Percentiles rank a stretch among this genome's conserved stretches.
phyloP scores from a whole-genome alignment of 202 grass and related monocot species.

The Elaeis oleifera region DNA sequence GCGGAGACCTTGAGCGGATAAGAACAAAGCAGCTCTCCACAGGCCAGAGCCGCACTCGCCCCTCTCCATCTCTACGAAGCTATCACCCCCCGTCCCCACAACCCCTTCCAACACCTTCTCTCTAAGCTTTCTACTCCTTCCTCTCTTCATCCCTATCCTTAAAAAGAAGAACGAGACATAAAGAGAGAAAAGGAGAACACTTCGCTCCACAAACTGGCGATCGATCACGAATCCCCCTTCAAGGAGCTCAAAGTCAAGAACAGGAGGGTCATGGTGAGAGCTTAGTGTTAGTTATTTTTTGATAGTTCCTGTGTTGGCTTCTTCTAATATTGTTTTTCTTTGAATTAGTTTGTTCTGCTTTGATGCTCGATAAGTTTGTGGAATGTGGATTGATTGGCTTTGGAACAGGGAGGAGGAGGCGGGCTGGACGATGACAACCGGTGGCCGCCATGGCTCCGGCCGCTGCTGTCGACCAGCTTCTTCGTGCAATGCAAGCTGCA shows the following conservation, averaged over 20 bases:
- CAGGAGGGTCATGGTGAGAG: slow-evolving; percentile 4
- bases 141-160: too few relatives aligned
- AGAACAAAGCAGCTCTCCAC: too few relatives aligned
- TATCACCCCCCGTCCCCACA: too few relatives aligned
- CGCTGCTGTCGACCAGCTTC: slow-evolving; percentile 23
- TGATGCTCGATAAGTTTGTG: neutral
- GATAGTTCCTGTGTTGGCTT: neutral
- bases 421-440: neutral
- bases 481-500: slow-evolving; percentile 17
- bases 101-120: too few relatives aligned
- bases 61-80: too few relatives aligned
- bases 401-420: slow-evolving; percentile 14
- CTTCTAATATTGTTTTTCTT: neutral
- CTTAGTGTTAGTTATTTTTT: neutral
- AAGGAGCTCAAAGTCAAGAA: slow-evolving; percentile 1
- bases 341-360: too few relatives aligned
- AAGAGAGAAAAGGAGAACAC: neutral
- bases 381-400: neutral
- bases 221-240: slow-evolving; percentile 10
- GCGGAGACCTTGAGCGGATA: too few relatives aligned
- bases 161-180: too few relatives aligned
- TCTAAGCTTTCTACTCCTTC: too few relatives aligned
- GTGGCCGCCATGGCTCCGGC: slow-evolving; percentile 20
- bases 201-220: neutral
- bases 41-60: too few relatives aligned